Percentiles rank a stretch among this genome's conserved stretches.
These are phyloP conservation scores for Trichoderma semiorbis DNA, from an alignment of 2,329 filamentous ascomycete species.

Conservation along the genomic window DNA sequence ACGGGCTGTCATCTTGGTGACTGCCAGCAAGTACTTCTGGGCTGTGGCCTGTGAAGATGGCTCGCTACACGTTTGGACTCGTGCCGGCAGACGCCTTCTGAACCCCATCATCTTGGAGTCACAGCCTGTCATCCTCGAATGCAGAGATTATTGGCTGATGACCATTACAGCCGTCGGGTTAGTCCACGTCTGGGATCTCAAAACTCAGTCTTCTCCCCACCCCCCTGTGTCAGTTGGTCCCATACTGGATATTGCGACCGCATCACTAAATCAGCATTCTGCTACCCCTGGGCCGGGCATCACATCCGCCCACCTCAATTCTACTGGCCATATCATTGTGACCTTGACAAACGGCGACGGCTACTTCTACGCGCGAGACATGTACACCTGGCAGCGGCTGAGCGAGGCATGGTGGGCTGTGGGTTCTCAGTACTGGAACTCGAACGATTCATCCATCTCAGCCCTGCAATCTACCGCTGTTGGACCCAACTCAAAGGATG, in stretches of 20 bases:
- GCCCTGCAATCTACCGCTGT: conserved; percentile 71
- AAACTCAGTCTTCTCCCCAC: conserved; percentile 77
- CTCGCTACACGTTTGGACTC: conserved; percentile 85
- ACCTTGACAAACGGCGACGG: conserved; percentile 93
- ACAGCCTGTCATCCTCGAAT: conserved; percentile 91
- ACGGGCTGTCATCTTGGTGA: conserved; percentile 79
- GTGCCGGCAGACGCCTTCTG: conserved; percentile 79
- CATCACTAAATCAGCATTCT: conserved; percentile 71
- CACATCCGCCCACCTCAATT: conserved; percentile 88
- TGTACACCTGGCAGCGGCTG: conserved; percentile 93
- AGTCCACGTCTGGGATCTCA: conserved; percentile 91
- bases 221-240: conserved; percentile 87
- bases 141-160: conserved; percentile 82
- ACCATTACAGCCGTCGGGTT: conserved; percentile 85
- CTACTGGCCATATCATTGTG: conserved; percentile 79
- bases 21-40: conserved; percentile 89
- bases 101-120: conserved; percentile 85
- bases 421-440: conserved; percentile 98
- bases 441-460: conserved; percentile 83
- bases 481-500: conserved; percentile 51
- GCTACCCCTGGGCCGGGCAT: conserved; percentile 77
- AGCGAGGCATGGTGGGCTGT: conserved; percentile 98
- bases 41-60: conserved; percentile 91
- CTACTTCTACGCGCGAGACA: conserved; percentile 78
- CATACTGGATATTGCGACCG: conserved; percentile 80